Evolutionary conservation across 768 basidiomycete genomes (phyloP), one percentile per base, ranked within the genome.

Genomic region (Daedaleopsis sinensis): DNA sequence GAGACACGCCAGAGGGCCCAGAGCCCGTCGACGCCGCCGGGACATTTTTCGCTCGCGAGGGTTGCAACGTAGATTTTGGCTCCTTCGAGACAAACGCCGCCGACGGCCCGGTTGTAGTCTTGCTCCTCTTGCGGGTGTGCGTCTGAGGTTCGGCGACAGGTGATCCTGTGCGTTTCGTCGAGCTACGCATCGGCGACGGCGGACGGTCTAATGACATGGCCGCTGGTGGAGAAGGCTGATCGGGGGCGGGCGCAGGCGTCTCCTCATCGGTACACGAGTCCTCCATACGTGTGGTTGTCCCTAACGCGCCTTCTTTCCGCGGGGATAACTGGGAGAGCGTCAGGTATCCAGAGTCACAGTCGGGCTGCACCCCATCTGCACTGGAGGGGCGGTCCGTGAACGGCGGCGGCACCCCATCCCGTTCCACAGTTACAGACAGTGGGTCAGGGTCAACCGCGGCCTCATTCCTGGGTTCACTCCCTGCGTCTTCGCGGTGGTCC

Each of bases 251-350:
- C 32, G 56, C 65, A 47, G 63, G 55, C 48, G 59, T 36, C 16
- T 56, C 27, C 21, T 54, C 42, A 24, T 44, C 16, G 23, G 10
- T 46, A 50, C 11, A 8, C 48, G 48, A 46, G 50, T 36, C 36
- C 48, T 46, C n/a, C 42, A 52, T 63, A 32, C 47, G 15, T 48
- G 57, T 32, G 5, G 62, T 16, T 10, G 16, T 15, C 9, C 5
- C 12, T 12, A 35, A 35, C 19, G 38, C 21, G 23, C 24, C 52
- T 18, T 19, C 61, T 70, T 75, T 75, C 56, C 64, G 62, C 62
- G 83, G 82, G 7, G 84, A 85, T 65, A 84, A 73, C 67, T 85
- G 81, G 43, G 83, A 84, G 63, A 83, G 48, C 50, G 80, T 82
- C 43, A 85, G 68, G 36, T 57, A 52, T 23, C 16, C 56, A 27